Percentiles rank a stretch among this genome's conserved stretches.
Conservation (phyloP, 1,284 basidiomycete genomes). For the Ustilago crameri region DNA sequence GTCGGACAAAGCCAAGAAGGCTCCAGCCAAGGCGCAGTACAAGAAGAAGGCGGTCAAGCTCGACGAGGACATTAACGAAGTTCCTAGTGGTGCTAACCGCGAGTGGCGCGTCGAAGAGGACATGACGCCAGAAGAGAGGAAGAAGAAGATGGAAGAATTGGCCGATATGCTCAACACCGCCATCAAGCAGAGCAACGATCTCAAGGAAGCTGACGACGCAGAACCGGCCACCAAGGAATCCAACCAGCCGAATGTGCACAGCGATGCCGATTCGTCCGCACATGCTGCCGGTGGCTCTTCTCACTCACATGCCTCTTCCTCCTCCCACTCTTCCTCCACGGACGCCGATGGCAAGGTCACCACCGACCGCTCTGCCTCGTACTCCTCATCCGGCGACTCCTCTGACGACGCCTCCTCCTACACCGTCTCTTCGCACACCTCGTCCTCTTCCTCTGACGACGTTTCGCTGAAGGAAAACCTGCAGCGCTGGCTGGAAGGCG, state of each 20-base stretch:
- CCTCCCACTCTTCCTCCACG: conserved; percentile 33
- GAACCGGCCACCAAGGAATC: conserved; percentile 1
- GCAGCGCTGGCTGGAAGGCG: conserved; percentile 54
- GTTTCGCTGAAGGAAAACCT: conserved; percentile 51
- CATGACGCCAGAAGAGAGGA: conserved; percentile 36
- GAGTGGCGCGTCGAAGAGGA: conserved; percentile 46
- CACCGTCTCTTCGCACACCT: conserved; percentile 25
- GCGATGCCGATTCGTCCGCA: conserved; percentile 15
- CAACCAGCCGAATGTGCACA: conserved; percentile 1
- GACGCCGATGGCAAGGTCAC: conserved; percentile 29
- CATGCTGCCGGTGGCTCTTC: conserved; percentile 6
- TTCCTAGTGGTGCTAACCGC: conserved; percentile 31
- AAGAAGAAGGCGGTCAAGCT: conserved; percentile 40
- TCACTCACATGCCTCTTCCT: conserved; percentile 33
- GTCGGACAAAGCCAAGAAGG: conserved; percentile 41
- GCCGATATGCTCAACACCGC: conserved; percentile 49
- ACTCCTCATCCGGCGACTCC: conserved; percentile 23
- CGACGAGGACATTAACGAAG: conserved; percentile 26
- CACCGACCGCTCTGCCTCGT: conserved; percentile 35
- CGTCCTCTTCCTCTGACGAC: conserved; percentile 1
- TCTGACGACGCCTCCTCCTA: conserved; percentile 24
- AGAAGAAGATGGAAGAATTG: conserved; percentile 45
- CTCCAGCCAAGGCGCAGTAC: conserved; percentile 16
- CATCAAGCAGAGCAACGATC: conserved; percentile 30
- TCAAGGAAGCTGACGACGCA: conserved; percentile 9